A percentile compares a stretch with the other conserved stretches of the same genome.
These are phyloP conservation scores for Pythium dissotocum DNA, from an alignment of 352 stramenopile species.

Conservation along the genomic window DNA sequence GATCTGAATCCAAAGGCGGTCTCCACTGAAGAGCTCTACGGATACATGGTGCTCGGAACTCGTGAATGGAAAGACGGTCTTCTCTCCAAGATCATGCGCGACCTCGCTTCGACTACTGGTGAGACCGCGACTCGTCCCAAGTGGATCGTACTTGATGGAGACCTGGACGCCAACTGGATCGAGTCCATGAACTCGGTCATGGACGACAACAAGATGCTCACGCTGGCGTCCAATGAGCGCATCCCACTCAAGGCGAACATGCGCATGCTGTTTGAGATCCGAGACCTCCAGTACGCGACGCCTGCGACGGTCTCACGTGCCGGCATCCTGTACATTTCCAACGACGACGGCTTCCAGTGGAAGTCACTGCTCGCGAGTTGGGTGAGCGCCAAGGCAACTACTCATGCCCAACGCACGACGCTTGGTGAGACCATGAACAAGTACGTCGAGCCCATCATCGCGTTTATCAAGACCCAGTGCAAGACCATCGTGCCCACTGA, in stretches of 20 bases:
- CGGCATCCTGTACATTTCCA: conserved; percentile 95
- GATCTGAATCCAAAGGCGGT: conserved; percentile 96
- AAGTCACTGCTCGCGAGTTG: conserved; percentile 91
- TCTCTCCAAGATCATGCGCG: conserved; percentile 93
- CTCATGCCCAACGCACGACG: conserved; percentile 47
- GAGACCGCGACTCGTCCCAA: conserved; percentile 62
- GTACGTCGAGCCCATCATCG: conserved; percentile 86
- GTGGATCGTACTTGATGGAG: conserved; percentile 96
- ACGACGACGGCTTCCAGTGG: conserved; percentile 92
- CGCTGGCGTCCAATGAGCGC: conserved; percentile 93
- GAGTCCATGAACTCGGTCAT: conserved; percentile 91
- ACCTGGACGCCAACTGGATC: conserved; percentile 87
- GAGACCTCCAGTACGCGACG: conserved; percentile 93
- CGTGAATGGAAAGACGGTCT: conserved; percentile 96
- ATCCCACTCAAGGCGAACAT: conserved; percentile 95
- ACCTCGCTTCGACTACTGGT: conserved; percentile 68
- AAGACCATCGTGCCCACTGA: conserved; percentile 90
- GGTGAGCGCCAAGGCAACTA: conserved; percentile 74
- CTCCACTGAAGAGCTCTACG: conserved; percentile 96
- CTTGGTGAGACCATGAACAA: conserved; percentile 74
- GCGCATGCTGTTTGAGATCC: conserved; percentile 96
- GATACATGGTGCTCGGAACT: conserved; percentile 93
- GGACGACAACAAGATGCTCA: conserved; percentile 91
- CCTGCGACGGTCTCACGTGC: conserved; percentile 94
- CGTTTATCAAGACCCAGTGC: conserved; percentile 87